Conservation (phyloP, 495 filamentous ascomycete genomes). For the Talaromyces borbonicus region DNA sequence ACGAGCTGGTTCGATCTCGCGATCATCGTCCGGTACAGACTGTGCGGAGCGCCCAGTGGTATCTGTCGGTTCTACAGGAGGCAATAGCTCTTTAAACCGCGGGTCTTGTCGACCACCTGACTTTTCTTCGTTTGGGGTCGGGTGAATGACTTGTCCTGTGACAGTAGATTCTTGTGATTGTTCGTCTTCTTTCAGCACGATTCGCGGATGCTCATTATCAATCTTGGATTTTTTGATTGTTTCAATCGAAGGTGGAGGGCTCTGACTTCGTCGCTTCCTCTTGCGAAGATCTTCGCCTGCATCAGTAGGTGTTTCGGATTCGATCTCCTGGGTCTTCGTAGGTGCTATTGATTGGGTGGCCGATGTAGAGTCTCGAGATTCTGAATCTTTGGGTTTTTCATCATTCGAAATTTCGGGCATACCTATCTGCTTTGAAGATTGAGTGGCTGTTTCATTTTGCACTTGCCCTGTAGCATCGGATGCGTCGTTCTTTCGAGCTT, state of each 20-base stretch:
- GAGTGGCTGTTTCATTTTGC: neutral
- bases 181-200: constrained; percentile 21
- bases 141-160: too few species aligned
- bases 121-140: neutral
- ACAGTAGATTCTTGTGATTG: neutral
- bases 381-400: neutral
- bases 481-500: neutral
- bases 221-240: constrained; percentile 37
- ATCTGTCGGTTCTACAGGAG: constrained; percentile 14
- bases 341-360: constrained; percentile 8
- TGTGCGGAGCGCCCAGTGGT: neutral
- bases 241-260: constrained; percentile 47
- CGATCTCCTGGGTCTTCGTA: neutral
- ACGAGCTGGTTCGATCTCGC: constrained; percentile 51
- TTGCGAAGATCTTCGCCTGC: constrained; percentile 51
- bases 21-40: constrained; percentile 26
- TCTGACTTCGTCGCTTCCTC: constrained; percentile 64
- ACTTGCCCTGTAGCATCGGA: too few species aligned
- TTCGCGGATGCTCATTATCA: constrained; percentile 17
- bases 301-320: constrained; percentile 1
- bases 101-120: constrained; percentile 15
- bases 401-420: too few species aligned
- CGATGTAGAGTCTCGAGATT: neutral
- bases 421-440: too few species aligned
- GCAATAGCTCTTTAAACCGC: constrained; percentile 48